These are phyloP conservation scores for Rhizopogon parksii DNA, from an alignment of 1,284 basidiomycete species.

Conservation along the genomic window DNA sequence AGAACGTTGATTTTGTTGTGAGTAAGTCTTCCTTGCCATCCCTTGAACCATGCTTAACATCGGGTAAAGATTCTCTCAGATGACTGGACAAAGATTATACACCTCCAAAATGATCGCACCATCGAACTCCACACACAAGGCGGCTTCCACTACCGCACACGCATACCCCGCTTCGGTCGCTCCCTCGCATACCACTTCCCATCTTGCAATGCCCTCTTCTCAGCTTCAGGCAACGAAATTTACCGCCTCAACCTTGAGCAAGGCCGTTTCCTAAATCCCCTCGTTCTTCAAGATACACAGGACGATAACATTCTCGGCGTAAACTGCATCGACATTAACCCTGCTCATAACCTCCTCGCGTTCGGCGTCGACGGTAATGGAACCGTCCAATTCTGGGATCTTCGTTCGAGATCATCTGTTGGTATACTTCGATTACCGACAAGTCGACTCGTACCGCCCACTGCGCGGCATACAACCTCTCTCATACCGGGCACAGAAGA, in stretches of 20 bases:
- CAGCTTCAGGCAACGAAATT: constrained; percentile 77
- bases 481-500: constrained; percentile 39
- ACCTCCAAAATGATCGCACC: constrained; percentile 94
- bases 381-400: constrained; percentile 95
- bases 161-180: constrained; percentile 93
- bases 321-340: constrained; percentile 90
- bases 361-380: constrained; percentile 85
- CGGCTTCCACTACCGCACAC: constrained; percentile 86
- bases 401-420: constrained; percentile 73
- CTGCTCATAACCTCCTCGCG: constrained; percentile 84
- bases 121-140: constrained; percentile 93
- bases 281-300: constrained; percentile 46
- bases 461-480: constrained; percentile 19
- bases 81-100: constrained; percentile 99
- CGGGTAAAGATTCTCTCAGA: constrained; percentile 86
- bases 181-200: constrained; percentile 86
- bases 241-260: constrained; percentile 95
- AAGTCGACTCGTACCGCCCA: constrained; percentile 46
- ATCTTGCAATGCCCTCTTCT: constrained; percentile 74
- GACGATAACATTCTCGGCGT: constrained; percentile 69
- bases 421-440: constrained; percentile 75
- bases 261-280: constrained; percentile 84
- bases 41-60: constrained; percentile 6
- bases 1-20: constrained; percentile 97
- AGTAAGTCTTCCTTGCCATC: constrained; percentile 44